A percentile compares a stretch with the other conserved stretches of the same genome.
Conservation (phyloP, 1,284 basidiomycete genomes). For the Puccinia triticina region DNA sequence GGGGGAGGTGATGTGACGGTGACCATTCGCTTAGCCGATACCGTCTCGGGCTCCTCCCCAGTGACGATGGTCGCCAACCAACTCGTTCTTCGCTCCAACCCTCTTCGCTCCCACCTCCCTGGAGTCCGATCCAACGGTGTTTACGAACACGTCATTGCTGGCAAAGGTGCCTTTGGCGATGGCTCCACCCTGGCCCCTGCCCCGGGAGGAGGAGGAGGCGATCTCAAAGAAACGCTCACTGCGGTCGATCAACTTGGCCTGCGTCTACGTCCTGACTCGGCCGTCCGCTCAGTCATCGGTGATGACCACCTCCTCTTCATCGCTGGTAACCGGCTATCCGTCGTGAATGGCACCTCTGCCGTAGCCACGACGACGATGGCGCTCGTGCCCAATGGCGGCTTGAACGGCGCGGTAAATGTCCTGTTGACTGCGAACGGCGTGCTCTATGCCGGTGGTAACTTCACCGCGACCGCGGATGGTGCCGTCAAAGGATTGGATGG, state of each 20-base stretch:
- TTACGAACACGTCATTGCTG: slow-evolving; percentile 25
- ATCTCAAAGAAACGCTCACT: neutral
- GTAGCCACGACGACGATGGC: slow-evolving; percentile 6
- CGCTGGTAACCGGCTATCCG: slow-evolving; percentile 35
- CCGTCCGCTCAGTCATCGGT: slow-evolving; percentile 22
- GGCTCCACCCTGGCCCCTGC: slow-evolving; percentile 1
- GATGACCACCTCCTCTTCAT: slow-evolving; percentile 30
- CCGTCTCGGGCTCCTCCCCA: slow-evolving; percentile 68
- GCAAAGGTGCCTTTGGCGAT: slow-evolving; percentile 48
- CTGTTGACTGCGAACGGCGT: slow-evolving; percentile 2
- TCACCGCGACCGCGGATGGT: slow-evolving; percentile 34
- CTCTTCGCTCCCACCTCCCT: slow-evolving; percentile 48
- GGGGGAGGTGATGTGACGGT: slow-evolving; percentile 68
- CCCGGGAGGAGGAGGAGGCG: neutral
- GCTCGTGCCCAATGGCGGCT: slow-evolving; percentile 42
- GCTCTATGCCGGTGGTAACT: slow-evolving; percentile 43
- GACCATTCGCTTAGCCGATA: slow-evolving; percentile 65
- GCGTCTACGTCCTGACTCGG: slow-evolving; percentile 3
- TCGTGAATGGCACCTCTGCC: slow-evolving; percentile 23
- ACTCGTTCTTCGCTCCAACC: slow-evolving; percentile 56
- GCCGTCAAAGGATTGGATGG: slow-evolving; percentile 20
- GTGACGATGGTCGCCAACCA: slow-evolving; percentile 68
- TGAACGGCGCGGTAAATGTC: slow-evolving; percentile 36
- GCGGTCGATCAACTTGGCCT: slow-evolving; percentile 36
- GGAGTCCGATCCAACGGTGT: slow-evolving; percentile 8